These are phyloP conservation scores for Kazachstania sp. DNA, from an alignment of 1,139 yeast species.

Conservation along the genomic window DNA sequence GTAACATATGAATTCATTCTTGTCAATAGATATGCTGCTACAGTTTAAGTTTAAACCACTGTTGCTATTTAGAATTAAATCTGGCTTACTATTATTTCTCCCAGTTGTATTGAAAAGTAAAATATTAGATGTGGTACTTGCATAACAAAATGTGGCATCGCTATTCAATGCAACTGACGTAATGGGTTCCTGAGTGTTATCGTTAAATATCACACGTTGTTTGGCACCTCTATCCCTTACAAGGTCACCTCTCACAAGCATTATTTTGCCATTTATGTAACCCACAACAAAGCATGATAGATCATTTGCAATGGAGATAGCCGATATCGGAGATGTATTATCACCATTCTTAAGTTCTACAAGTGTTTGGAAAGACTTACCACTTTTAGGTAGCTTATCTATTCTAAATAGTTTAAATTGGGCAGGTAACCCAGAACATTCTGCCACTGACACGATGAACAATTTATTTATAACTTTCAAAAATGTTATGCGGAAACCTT, in stretches of 20 bases:
- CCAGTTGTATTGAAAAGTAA: slow-evolving; percentile 74
- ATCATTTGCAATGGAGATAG: slow-evolving; percentile 49
- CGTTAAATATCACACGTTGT: slow-evolving; percentile 68
- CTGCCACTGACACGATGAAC: slow-evolving; percentile 63
- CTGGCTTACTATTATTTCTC: slow-evolving; percentile 62
- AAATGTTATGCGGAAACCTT: slow-evolving; percentile 54
- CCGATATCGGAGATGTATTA: slow-evolving; percentile 67
- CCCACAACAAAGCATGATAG: slow-evolving; percentile 70
- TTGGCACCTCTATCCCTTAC: slow-evolving; percentile 83
- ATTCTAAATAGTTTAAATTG: slow-evolving; percentile 68
- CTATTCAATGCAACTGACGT: slow-evolving; percentile 48
- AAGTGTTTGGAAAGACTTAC: slow-evolving; percentile 36
- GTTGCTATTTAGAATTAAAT: slow-evolving; percentile 49
- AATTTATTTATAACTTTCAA: slow-evolving; percentile 42
- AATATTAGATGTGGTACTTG: slow-evolving; percentile 48
- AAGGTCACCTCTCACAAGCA: slow-evolving; percentile 79
- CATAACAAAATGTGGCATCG: slow-evolving; percentile 20
- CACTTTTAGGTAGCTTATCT: slow-evolving; percentile 38
- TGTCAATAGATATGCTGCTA: slow-evolving; percentile 33
- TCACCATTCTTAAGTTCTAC: slow-evolving; percentile 41
- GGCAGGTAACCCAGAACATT: slow-evolving; percentile 61
- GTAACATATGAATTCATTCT: slow-evolving; percentile 29
- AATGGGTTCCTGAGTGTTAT: slow-evolving; percentile 56
- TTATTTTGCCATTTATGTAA: slow-evolving; percentile 77
- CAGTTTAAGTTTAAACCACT: slow-evolving; percentile 72